Conservation (phyloP, 2,329 filamentous ascomycete genomes). For the Alternaria incomplexa region DNA sequence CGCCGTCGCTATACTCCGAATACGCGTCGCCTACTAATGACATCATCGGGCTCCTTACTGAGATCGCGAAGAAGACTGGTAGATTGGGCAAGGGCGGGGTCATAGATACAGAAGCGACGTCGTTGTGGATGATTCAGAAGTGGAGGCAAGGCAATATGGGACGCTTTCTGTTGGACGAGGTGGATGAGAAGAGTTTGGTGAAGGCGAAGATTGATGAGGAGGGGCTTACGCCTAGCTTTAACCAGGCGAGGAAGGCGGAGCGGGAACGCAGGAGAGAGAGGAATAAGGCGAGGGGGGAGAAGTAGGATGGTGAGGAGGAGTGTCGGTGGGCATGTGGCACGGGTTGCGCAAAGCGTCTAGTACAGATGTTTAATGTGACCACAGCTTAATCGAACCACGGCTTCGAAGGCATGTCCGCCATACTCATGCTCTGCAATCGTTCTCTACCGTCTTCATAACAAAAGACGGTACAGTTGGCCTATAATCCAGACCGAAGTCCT, state of each 20-base stretch:
- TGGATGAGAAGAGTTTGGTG: conserved; percentile 67
- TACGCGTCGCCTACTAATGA: conserved; percentile 87
- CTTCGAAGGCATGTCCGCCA: background rate
- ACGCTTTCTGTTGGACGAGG: conserved; percentile 77
- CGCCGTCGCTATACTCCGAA: conserved; percentile 66
- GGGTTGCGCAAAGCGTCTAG: background rate
- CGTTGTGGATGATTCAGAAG: conserved; percentile 78
- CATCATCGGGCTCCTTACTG: conserved; percentile 72
- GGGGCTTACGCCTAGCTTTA: conserved; percentile 63
- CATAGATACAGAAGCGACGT: conserved; percentile 74
- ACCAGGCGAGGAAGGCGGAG: conserved; percentile 70
- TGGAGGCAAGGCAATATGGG: conserved; percentile 82
- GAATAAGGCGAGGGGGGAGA: conserved; percentile 30
- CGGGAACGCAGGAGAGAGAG: conserved; percentile 58
- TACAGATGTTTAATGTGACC: background rate
- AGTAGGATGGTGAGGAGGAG: conserved; percentile 1
- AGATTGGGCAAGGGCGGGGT: conserved; percentile 75
- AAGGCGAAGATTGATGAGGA: conserved; percentile 56
- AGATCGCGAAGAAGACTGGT: conserved; percentile 75
- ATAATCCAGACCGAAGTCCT: background rate
- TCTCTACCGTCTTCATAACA: background rate
- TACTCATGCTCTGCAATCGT: background rate
- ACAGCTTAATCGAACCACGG: background rate
- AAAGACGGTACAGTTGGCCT: background rate
- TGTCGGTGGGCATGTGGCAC: background rate